Conservation (phyloP, 495 filamentous ascomycete species). For the Aspergillus nanangensis region DNA sequence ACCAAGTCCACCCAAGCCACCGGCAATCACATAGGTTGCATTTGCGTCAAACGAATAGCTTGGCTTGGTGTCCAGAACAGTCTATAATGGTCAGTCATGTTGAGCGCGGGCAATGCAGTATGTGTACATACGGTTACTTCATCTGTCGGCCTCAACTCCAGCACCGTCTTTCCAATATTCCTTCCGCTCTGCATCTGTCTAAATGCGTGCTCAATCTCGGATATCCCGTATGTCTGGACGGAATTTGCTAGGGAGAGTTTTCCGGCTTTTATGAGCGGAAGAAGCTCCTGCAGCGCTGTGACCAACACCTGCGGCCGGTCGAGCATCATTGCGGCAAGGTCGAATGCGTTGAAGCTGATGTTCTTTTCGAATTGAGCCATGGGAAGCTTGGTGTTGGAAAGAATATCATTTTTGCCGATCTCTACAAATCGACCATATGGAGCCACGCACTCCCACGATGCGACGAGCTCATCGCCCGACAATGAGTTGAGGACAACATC, state of each 20-base stretch:
- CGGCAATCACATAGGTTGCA: conserved; percentile 58
- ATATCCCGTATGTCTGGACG: conserved; percentile 30
- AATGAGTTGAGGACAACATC: conserved; percentile 61
- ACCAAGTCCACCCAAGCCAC: conserved; percentile 63
- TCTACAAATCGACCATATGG: conserved; percentile 54
- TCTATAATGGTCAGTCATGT: too few species aligned
- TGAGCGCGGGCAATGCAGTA: too few species aligned
- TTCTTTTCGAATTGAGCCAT: conserved; percentile 28
- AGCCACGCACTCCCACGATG: conserved; percentile 44
- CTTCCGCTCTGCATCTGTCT: conserved; percentile 45
- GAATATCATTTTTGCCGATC: conserved; percentile 45
- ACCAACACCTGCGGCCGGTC: too few species aligned
- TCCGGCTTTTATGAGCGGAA: conserved; percentile 22
- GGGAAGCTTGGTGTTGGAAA: conserved; percentile 20
- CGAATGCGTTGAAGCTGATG: conserved; percentile 34
- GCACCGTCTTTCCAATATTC: conserved; percentile 49
- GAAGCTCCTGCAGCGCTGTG: conserved; percentile 8
- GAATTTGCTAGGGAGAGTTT: conserved; percentile 25
- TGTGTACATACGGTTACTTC: too few species aligned
- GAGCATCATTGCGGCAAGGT: conserved; percentile 3
- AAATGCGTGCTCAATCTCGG: conserved; percentile 43
- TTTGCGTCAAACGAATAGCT: too few species aligned
- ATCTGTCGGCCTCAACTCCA: conserved; percentile 24
- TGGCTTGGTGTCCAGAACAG: too few species aligned
- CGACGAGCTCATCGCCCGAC: conserved; percentile 32